Evolutionary conservation across 1,139 yeast genomes (phyloP), one percentile per base, ranked within the genome.

Genomic region (Taphrina wiesneri): DNA sequence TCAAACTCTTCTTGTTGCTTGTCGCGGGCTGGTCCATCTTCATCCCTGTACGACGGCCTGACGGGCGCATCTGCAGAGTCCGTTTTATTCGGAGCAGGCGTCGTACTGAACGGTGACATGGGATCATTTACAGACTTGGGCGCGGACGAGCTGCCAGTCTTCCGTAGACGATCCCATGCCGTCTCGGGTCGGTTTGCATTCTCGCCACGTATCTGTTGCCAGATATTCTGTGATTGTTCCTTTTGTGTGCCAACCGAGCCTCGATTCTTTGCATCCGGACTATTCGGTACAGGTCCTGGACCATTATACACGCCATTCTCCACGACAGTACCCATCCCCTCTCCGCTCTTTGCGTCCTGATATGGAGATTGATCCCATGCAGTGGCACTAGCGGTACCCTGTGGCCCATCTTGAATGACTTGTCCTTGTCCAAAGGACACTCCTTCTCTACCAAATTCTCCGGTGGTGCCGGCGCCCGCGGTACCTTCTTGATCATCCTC

Each of bases 181-280:
- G 64, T 60, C 41, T 60, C 57, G 41, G 64, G 64, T 0, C 57
- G 56, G 9, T 34, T 45, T 3, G 41, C 26, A 7, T 36, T 49
- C 30, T 60, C 64, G 17, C 57, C 57, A n/a, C 64, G 36, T n/a
- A 60, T 32, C 28, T 60, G 64, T 32, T 60, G 64, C 64, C 64
- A 60, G 15, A 60, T 53, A 23, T 36, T 51, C 13, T 36, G 49
- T 13, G 59, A 54, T 23, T 23, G 49, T 25, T 30, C 47, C 36
- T 36, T 39, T 41, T 36, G 32, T n/a, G 49, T 3, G 6, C 23
- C 59, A 2, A 25, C 36, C 19, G 36, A 17, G 17, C 56, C 56
- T 3, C 41, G 32, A 9, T 36, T 30, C 19, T 23, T 25, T 13
- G 32, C 52, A 9, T 21, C 30, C 13, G 64, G 57, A 3, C 30